A percentile compares a stretch with the other conserved stretches of the same genome.
These are phyloP conservation scores for Pseudogymnoascus sp. DNA, from an alignment of 2,329 filamentous ascomycete genomes.

Conservation along the genomic window DNA sequence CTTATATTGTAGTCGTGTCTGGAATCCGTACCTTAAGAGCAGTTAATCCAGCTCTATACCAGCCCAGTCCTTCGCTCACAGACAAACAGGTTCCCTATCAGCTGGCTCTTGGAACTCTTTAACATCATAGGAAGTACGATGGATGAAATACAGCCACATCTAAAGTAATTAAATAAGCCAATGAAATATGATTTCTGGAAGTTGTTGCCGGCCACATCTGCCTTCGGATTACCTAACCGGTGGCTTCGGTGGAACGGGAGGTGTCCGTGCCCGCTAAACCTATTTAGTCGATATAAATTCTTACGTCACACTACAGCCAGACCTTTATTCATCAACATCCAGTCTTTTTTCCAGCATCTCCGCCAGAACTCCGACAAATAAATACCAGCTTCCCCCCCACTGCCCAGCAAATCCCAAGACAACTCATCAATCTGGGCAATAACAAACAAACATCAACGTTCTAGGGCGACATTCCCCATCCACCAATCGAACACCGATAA, in stretches of 20 bases:
- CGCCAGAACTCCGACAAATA: not conserved
- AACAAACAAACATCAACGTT: not conserved
- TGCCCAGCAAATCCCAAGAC: slow-evolving; percentile 1
- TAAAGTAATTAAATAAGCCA: not conserved
- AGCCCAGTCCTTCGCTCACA: not conserved
- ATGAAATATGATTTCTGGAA: not conserved
- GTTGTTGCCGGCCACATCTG: not conserved
- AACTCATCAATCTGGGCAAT: slow-evolving; percentile 1
- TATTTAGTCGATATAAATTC: not conserved
- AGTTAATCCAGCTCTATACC: not conserved
- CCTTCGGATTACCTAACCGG: not conserved
- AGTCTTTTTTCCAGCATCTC: not conserved
- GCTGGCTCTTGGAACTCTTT: not conserved
- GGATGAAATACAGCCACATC: not conserved
- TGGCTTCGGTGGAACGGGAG: not conserved
- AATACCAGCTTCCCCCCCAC: not conserved
- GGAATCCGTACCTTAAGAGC: not conserved
- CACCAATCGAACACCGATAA: slow-evolving; percentile 6
- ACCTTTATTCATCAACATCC: not conserved
- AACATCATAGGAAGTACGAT: not conserved
- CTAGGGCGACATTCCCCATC: not conserved
- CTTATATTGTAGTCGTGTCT: not conserved
- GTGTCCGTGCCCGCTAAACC: not conserved
- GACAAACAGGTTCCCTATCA: not conserved
- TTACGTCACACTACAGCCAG: not conserved